Conservation (phyloP, 371 early-diverging fungal species). For the Amoeboaphelidium occidentale region DNA sequence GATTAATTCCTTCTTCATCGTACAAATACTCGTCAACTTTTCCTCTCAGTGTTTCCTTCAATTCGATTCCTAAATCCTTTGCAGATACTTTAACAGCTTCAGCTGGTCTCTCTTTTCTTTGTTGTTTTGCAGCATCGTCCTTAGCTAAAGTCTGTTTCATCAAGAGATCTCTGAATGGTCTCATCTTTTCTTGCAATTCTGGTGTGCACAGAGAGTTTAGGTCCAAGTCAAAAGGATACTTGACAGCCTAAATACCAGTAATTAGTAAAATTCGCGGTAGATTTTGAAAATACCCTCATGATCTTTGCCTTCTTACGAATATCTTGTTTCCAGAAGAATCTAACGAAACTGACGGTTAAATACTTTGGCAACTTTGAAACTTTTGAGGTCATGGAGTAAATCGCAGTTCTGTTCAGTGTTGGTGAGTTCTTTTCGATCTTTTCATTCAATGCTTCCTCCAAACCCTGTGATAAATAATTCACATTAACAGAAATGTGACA, state of each 20-base stretch:
- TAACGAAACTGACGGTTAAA: constrained; percentile 65
- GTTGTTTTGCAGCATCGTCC: too few relatives aligned
- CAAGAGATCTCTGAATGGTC: constrained; percentile 38
- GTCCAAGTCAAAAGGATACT: constrained; percentile 77
- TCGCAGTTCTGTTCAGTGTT: constrained; percentile 44
- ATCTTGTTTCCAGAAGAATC: constrained; percentile 84
- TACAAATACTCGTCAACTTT: not conserved
- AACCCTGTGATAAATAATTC: not conserved
- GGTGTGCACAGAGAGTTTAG: too few relatives aligned
- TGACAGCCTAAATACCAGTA: constrained; percentile 35
- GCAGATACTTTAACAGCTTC: not conserved
- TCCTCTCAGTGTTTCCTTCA: not conserved
- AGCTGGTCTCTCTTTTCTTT: too few relatives aligned
- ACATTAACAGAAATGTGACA: constrained; percentile 19
- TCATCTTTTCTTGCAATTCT: constrained; percentile 50
- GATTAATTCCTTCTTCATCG: not conserved
- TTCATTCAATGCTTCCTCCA: constrained; percentile 32
- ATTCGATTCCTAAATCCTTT: constrained; percentile 22
- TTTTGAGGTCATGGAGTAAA: constrained; percentile 42
- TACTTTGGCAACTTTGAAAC: constrained; percentile 68
- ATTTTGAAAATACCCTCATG: constrained; percentile 16
- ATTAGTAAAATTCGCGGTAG: not conserved
- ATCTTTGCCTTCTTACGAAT: constrained; percentile 79
- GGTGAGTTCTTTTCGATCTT: constrained; percentile 69
- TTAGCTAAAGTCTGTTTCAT: too few relatives aligned